Percentiles rank a stretch among this genome's conserved stretches.
Conservation (phyloP, 495 filamentous ascomycete genomes). For the Bombardia bombarda region DNA sequence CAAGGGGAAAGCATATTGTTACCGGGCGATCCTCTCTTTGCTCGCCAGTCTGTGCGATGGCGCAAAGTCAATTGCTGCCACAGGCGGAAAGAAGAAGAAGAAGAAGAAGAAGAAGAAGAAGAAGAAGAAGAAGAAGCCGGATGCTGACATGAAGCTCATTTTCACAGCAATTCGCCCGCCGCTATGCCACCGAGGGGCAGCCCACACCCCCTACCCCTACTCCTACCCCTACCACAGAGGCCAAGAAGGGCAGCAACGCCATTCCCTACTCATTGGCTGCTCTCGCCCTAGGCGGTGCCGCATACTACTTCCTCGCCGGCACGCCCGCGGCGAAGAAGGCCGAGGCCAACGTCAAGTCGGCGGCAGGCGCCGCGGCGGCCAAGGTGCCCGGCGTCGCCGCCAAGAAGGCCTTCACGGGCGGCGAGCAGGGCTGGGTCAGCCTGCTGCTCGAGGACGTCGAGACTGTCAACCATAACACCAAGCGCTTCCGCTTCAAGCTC, state of each 20-base stretch:
- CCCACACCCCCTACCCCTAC: constrained; percentile 5
- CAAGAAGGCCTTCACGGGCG: constrained; percentile 66
- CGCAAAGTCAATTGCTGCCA: no score
- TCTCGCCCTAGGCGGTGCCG: constrained; percentile 36
- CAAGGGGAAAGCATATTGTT: no score
- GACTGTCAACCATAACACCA: constrained; percentile 79
- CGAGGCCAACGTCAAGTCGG: constrained; percentile 43
- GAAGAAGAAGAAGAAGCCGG: neutral
- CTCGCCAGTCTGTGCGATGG: no score
- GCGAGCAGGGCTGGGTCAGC: constrained; percentile 76
- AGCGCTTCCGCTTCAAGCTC: constrained; percentile 74
- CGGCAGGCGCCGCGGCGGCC: constrained; percentile 13
- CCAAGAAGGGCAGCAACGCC: constrained; percentile 29
- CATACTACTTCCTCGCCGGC: constrained; percentile 43
- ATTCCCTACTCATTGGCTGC: constrained; percentile 34
- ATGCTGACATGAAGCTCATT: neutral
- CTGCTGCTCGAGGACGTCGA: constrained; percentile 74
- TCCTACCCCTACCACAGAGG: constrained; percentile 8
- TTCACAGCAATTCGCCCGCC: constrained; percentile 23
- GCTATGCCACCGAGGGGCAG: constrained; percentile 44
- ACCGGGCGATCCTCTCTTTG: no score
- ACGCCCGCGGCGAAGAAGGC: constrained; percentile 41
- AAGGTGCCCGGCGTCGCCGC: constrained; percentile 15
- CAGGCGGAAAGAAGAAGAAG: no score
- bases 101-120: no score